Conservation (phyloP, 2,329 filamentous ascomycete species). For the Calonectria pauciramosa region DNA sequence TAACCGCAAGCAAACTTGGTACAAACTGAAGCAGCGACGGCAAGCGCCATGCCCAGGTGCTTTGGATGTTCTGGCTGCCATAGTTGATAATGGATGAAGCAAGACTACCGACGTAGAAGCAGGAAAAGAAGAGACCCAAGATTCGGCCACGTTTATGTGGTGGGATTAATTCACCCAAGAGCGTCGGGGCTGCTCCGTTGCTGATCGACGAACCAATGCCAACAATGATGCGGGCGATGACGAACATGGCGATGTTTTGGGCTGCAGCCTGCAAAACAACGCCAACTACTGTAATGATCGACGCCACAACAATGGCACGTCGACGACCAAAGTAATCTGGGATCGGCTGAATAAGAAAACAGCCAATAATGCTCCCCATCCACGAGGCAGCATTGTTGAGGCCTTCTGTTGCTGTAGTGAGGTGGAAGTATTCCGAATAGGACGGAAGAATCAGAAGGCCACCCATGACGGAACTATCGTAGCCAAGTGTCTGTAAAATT, state of each 20-base stretch:
- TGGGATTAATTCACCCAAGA: conserved; percentile 64
- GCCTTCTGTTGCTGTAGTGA: conserved; percentile 65
- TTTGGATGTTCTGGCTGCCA: conserved; percentile 41
- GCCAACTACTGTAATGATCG: conserved; percentile 58
- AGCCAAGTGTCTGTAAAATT: conserved; percentile 43
- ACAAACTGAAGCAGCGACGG: conserved; percentile 49
- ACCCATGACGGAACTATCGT: conserved; percentile 68
- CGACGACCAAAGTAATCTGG: conserved; percentile 48
- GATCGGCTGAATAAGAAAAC: conserved; percentile 57
- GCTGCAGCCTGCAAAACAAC: conserved; percentile 62
- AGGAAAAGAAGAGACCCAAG: conserved; percentile 41
- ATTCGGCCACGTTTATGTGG: conserved; percentile 34
- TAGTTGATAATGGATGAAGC: conserved; percentile 44
- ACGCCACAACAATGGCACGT: conserved; percentile 43
- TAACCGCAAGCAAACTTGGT: conserved; percentile 36
- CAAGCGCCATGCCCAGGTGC: conserved; percentile 51
- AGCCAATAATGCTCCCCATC: conserved; percentile 63
- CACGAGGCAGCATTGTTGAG: conserved; percentile 70
- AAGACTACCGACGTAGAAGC: conserved; percentile 48
- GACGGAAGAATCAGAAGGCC: conserved; percentile 69
- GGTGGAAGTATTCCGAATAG: conserved; percentile 68
- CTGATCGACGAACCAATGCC: conserved; percentile 60
- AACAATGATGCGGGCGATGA: conserved; percentile 60
- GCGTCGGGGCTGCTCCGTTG: conserved; percentile 60
- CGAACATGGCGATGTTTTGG: conserved; percentile 66